Evolutionary conservation across 148 eudicot genomes (phyloP).

Genomic region (Rhododendron williamsianum): DNA sequence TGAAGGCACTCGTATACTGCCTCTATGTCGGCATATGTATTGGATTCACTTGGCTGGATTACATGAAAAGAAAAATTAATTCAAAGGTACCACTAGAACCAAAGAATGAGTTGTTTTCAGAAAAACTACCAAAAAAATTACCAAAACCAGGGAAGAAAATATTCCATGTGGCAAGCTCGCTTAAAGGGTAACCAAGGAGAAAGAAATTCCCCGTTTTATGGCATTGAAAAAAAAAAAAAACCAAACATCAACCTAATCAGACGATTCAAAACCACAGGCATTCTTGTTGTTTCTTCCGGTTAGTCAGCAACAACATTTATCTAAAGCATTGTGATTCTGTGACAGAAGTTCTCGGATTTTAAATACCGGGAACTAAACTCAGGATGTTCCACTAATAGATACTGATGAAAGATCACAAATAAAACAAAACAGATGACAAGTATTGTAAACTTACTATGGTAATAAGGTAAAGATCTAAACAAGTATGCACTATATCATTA

Average conservation of each 20-base stretch:
- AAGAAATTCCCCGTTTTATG: not conserved
- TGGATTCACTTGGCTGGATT: constrained; percentile 79
- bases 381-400: not conserved
- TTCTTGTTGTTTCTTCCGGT: not conserved
- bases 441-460: not conserved
- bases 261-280: not conserved
- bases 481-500: not conserved
- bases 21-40: constrained; percentile 95
- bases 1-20: constrained; percentile 94
- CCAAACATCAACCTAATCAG: not conserved
- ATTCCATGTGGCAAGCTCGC: not conserved
- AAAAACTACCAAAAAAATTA: not conserved
- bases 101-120: not conserved
- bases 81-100: constrained; percentile 1
- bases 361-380: not conserved
- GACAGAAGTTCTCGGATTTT: not conserved
- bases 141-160: not conserved
- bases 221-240: not conserved
- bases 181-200: not conserved
- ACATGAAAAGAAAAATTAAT: constrained; percentile 3
- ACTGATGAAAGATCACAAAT: not conserved
- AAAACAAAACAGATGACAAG: not conserved
- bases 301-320: not conserved
- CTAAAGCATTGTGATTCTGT: not conserved
- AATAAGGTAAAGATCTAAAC: not conserved